Evolutionary conservation across 164 flowering plant genomes (phyloP).

Genomic region (Berberis vulgaris): DNA sequence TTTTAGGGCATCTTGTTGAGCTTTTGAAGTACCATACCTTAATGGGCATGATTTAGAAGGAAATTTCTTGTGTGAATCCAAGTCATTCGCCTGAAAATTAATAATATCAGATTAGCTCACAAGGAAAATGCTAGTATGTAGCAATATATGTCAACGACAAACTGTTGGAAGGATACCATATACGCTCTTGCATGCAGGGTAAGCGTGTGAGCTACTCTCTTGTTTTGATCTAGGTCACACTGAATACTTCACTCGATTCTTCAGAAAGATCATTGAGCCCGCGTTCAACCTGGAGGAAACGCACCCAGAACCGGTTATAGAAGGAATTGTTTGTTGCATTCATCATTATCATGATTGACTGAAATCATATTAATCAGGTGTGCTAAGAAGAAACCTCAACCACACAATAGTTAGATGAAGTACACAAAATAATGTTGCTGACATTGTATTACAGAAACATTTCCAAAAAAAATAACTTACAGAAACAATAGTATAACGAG

Average conservation of each 20-base stretch:
- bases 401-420: too few species aligned
- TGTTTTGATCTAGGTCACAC: slow-evolving; percentile 67
- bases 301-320: not conserved
- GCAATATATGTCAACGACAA: not conserved
- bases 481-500: too few species aligned
- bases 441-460: too few species aligned
- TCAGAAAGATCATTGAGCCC: slow-evolving; percentile 91
- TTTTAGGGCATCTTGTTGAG: slow-evolving; percentile 76
- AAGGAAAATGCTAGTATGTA: not conserved
- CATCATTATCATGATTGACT: not conserved
- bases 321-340: not conserved
- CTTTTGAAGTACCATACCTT: slow-evolving; percentile 73
- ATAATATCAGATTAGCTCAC: not conserved
- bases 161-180: slow-evolving; percentile 32
- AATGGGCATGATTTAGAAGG: slow-evolving; percentile 90
- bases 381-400: too few species aligned
- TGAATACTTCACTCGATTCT: slow-evolving; percentile 75
- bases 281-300: slow-evolving; percentile 50
- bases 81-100: slow-evolving; percentile 36
- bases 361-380: too few species aligned
- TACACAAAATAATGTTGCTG: too few species aligned
- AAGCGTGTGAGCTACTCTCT: slow-evolving; percentile 75
- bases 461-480: too few species aligned
- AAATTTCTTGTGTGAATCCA: slow-evolving; percentile 64
- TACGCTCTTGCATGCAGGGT: slow-evolving; percentile 74